Base-by-base conservation (phyloP, 495 filamentous ascomycete species). In the Acidomyces sp. region DNA sequence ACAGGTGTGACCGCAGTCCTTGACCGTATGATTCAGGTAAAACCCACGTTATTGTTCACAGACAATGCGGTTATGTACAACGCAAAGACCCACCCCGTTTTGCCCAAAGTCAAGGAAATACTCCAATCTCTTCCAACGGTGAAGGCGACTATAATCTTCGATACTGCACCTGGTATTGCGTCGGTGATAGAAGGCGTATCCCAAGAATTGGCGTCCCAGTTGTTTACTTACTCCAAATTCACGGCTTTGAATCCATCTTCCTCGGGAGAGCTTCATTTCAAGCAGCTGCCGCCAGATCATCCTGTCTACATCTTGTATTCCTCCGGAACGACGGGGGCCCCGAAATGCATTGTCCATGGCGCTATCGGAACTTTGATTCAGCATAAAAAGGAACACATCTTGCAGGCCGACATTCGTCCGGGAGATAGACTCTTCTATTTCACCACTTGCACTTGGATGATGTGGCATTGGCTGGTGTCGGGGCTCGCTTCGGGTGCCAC, bases 391-490 rank as follows among this genome's bases (percentile, higher is more conserved):
- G 87, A 93, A 56, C 85, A 88, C 56, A 66, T 75, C 39, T 66
- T 95, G 15, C 86, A 95, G 58, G 80, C 79, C 54, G 78, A 81
- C 19, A 75, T 95, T 49, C 64, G 63, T 5, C 70, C 72, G 0
- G 67, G 70, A 11, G 73, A 77, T 44, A 66, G 74, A 2, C 70
- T 82, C 45, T 88, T 74, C 63, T 93, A 90, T 61, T 93, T 84
- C 55, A 93, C 86, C 2, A 93, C 86, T 2, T 78, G 74, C 21
- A 92, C 86, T 3, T 90, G 81, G 85, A 90, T 93, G 85, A 94
- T 93, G 86, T 90, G 85, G 81, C 86, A 93, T 57, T 93, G 86
- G 86, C 74, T 85, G 30, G 74, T 93, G 15, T 87, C 82, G 4
- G 83, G 73, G 0, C 71, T 93, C 6, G 79, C 83, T 9, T 75